phyloP scores from a whole-genome alignment of 139 green algal genomes.

The Chlamydomonas sp. region DNA sequence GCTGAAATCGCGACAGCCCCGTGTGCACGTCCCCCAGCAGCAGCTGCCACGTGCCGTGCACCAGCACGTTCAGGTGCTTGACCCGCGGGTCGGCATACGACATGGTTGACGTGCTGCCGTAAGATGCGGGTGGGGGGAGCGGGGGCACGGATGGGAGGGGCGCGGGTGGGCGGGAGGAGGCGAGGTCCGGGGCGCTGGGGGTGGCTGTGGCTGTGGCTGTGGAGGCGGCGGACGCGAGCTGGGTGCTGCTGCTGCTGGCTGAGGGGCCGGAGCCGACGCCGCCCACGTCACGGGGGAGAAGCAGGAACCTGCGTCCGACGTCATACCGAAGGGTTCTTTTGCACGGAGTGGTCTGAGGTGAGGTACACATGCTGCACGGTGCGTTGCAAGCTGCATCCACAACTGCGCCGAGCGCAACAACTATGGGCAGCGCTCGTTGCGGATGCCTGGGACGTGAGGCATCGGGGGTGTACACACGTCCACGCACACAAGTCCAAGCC shows the following conservation, averaged over 20 bases:
- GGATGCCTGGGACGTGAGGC: too few species aligned
- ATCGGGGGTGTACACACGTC: too few species aligned
- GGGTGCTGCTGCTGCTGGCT: neutral
- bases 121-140: too few species aligned
- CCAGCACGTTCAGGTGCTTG: slow-evolving; percentile 83
- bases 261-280: slow-evolving; percentile 19
- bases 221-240: neutral
- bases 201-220: neutral
- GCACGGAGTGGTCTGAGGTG: too few species aligned
- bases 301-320: slow-evolving; percentile 62
- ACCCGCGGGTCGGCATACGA: slow-evolving; percentile 64
- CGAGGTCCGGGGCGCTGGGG: neutral
- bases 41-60: slow-evolving; percentile 79
- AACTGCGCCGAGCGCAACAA: too few species aligned
- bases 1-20: slow-evolving; percentile 62
- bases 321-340: neutral
- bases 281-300: slow-evolving; percentile 63
- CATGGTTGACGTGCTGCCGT: too few species aligned
- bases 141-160: neutral
- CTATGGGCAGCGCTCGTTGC: too few species aligned
- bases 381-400: too few species aligned
- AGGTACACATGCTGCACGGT: too few species aligned
- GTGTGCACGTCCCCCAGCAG: slow-evolving; percentile 83
- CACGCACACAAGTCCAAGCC: too few species aligned
- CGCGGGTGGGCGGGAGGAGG: neutral